A percentile compares a stretch with the other conserved stretches of the same genome.
Conservation (phyloP, 2,329 filamentous ascomycete species). For the Sclerotinia minor region DNA sequence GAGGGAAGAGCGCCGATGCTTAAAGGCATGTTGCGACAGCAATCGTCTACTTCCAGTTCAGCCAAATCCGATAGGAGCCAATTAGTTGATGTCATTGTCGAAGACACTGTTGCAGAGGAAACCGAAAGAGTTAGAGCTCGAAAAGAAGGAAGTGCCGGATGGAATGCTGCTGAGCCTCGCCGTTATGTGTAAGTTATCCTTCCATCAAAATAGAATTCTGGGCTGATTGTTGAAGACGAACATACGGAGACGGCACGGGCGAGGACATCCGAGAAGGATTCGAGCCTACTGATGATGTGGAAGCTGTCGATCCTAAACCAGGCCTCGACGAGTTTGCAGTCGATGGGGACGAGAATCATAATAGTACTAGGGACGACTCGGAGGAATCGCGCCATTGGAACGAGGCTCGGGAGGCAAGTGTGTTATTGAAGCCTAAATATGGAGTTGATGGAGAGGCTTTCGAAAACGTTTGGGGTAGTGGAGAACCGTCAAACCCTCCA, state of each 20-base stretch:
- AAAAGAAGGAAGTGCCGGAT: slow-evolving; percentile 61
- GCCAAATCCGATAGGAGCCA: slow-evolving; percentile 59
- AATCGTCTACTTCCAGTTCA: slow-evolving; percentile 51
- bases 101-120: slow-evolving; percentile 62
- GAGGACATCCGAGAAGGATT: slow-evolving; percentile 57
- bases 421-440: slow-evolving; percentile 42
- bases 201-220: neutral
- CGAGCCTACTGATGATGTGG: slow-evolving; percentile 49
- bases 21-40: slow-evolving; percentile 46
- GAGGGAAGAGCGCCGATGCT: slow-evolving; percentile 41
- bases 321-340: slow-evolving; percentile 40
- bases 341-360: slow-evolving; percentile 40
- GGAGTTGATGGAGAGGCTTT: slow-evolving; percentile 41
- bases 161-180: slow-evolving; percentile 57
- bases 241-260: slow-evolving; percentile 49
- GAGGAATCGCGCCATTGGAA: slow-evolving; percentile 50
- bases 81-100: slow-evolving; percentile 66
- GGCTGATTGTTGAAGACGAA: slow-evolving; percentile 43
- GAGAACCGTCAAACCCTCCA: slow-evolving; percentile 34
- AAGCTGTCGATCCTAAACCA: slow-evolving; percentile 46
- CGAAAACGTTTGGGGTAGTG: slow-evolving; percentile 42
- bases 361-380: slow-evolving; percentile 40
- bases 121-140: slow-evolving; percentile 61
- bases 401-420: slow-evolving; percentile 32
- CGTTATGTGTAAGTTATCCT: slow-evolving; percentile 52